phyloP scores from a whole-genome alignment of 495 filamentous ascomycete species.

The Penicillium odoratum region DNA sequence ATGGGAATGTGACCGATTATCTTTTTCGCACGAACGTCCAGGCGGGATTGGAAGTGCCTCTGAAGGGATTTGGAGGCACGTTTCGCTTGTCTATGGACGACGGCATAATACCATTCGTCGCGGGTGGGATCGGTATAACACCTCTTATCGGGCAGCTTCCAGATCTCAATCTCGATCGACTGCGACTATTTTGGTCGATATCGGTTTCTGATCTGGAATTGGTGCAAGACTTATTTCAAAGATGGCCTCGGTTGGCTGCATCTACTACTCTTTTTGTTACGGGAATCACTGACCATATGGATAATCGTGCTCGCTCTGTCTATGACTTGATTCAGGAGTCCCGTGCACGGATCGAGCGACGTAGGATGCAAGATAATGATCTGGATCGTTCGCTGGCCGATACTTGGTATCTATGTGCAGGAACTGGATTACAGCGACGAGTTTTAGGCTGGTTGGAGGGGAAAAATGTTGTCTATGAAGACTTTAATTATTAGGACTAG shows the following conservation, averaged over 20 bases:
- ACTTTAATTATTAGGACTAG: slow-evolving; percentile 62
- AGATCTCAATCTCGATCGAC: slow-evolving; percentile 38
- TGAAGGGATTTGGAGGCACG: slow-evolving; percentile 73
- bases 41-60: slow-evolving; percentile 58
- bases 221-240: slow-evolving; percentile 58
- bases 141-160: slow-evolving; percentile 66
- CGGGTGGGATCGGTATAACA: slow-evolving; percentile 80
- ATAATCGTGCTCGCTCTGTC: neutral
- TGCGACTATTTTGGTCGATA: slow-evolving; percentile 48
- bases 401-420: slow-evolving; percentile 71
- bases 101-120: slow-evolving; percentile 53
- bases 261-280: slow-evolving; percentile 35
- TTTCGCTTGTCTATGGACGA: slow-evolving; percentile 51
- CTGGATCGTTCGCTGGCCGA: slow-evolving; percentile 42
- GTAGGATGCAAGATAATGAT: slow-evolving; percentile 24
- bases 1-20: slow-evolving; percentile 65
- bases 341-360: slow-evolving; percentile 52
- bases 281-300: neutral
- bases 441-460: slow-evolving; percentile 64
- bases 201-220: slow-evolving; percentile 60
- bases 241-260: slow-evolving; percentile 48
- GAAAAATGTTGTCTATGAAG: slow-evolving; percentile 64
- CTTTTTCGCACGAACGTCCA: slow-evolving; percentile 58
- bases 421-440: slow-evolving; percentile 52
- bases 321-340: slow-evolving; percentile 25